Conservation (phyloP, 1,284 basidiomycete species). For the Marasmius fiardii region DNA sequence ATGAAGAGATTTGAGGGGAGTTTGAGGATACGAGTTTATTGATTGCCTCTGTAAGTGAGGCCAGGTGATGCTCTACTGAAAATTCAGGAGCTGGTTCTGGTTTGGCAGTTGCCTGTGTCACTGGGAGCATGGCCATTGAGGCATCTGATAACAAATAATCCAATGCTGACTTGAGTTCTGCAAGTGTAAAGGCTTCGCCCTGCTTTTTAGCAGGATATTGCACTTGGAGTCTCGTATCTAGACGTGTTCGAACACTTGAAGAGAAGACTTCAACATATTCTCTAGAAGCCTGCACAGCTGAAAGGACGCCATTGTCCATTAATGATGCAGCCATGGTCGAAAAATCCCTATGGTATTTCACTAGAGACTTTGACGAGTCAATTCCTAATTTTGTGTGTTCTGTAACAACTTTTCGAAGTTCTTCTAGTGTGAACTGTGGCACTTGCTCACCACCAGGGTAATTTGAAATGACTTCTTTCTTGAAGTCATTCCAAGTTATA, state of each 20-base stretch:
- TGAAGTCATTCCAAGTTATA: constrained; percentile 1
- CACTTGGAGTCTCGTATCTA: not conserved
- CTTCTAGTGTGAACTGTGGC: not conserved
- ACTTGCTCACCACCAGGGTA: not conserved
- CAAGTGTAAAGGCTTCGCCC: not conserved
- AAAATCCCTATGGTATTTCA: not conserved
- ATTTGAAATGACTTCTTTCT: not conserved
- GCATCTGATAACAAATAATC: not conserved
- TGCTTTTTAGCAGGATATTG: not conserved
- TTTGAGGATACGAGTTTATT: not conserved
- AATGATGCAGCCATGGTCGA: not conserved
- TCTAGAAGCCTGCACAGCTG: not conserved
- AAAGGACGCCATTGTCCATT: not conserved
- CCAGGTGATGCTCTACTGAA: not conserved
- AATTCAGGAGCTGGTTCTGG: not conserved
- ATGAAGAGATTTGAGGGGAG: not conserved
- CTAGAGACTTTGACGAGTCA: not conserved
- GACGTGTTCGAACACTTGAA: not conserved
- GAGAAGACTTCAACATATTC: not conserved
- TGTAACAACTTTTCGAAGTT: not conserved
- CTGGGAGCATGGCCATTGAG: not conserved
- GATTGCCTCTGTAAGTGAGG: not conserved
- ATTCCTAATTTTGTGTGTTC: not conserved
- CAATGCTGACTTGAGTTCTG: not conserved
- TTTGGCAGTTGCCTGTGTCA: not conserved